phyloP scores from a whole-genome alignment of 441 rosid species.

The Bruguiera hainesii region DNA sequence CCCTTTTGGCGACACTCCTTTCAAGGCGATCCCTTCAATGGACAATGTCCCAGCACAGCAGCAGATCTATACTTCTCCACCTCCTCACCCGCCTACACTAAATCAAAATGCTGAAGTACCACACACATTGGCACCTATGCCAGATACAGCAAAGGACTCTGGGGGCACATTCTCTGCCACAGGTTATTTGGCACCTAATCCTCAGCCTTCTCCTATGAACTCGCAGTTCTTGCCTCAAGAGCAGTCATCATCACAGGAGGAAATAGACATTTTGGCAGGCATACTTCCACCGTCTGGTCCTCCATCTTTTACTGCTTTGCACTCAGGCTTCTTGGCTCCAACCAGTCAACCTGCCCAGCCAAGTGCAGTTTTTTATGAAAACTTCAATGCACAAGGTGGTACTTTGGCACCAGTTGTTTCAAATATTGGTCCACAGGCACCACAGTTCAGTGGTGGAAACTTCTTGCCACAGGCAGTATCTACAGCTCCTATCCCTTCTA shows the following conservation, averaged over 20 bases:
- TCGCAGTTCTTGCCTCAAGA: slow-evolving; percentile 62
- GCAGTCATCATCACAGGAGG: slow-evolving; percentile 43
- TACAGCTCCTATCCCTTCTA: slow-evolving; percentile 31
- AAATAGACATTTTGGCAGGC: slow-evolving; percentile 83
- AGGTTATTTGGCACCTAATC: slow-evolving; percentile 41
- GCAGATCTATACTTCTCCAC: slow-evolving; percentile 34
- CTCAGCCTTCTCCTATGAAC: slow-evolving; percentile 30
- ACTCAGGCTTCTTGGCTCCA: slow-evolving; percentile 27
- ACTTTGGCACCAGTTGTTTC: slow-evolving; percentile 22
- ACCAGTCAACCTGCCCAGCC: slow-evolving; percentile 43
- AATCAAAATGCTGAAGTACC: slow-evolving; percentile 41
- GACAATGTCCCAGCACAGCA: slow-evolving; percentile 38
- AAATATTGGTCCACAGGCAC: slow-evolving; percentile 22
- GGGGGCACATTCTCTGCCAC: slow-evolving; percentile 51
- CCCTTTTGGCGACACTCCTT: slow-evolving; percentile 95
- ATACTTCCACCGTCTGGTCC: slow-evolving; percentile 86
- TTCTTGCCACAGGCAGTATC: slow-evolving; percentile 47
- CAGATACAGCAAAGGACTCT: slow-evolving; percentile 37
- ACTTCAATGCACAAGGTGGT: slow-evolving; percentile 43
- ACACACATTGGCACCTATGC: slow-evolving; percentile 27
- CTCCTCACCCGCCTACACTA: slow-evolving; percentile 38
- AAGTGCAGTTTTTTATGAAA: slow-evolving; percentile 36
- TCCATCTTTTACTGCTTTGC: slow-evolving; percentile 33
- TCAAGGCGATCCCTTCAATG: slow-evolving; percentile 62
- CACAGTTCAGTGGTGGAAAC: slow-evolving; percentile 45